Conservation (phyloP, 495 filamentous ascomycete species). For the Penicillium paradoxum region DNA sequence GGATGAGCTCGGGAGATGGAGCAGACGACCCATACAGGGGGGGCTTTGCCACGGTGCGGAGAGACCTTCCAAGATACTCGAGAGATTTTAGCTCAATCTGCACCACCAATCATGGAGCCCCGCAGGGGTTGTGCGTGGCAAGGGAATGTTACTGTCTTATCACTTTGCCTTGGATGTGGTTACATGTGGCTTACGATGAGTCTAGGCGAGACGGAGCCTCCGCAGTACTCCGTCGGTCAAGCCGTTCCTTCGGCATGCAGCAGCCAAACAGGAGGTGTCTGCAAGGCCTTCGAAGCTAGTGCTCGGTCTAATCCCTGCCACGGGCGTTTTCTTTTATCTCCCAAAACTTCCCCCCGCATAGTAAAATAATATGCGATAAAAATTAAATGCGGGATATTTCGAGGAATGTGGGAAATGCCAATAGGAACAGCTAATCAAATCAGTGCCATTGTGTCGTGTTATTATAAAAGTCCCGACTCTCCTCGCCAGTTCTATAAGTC, state of each 20-base stretch:
- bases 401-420: neutral
- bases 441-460: neutral
- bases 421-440: neutral
- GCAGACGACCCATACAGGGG: neutral
- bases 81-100: neutral
- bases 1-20: neutral
- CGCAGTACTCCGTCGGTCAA: constrained; percentile 13
- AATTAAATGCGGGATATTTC: neutral
- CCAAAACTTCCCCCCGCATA: constrained; percentile 1
- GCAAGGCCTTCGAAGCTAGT: neutral
- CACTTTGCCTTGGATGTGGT: constrained; percentile 10
- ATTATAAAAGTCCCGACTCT: neutral
- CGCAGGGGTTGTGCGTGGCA: constrained; percentile 7
- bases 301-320: neutral
- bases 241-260: constrained; percentile 2
- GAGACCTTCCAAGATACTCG: neutral
- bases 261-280: neutral
- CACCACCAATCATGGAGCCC: constrained; percentile 2
- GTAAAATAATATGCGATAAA: neutral
- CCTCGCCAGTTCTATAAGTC: neutral
- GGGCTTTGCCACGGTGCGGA: neutral
- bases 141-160: constrained; percentile 11
- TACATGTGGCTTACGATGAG: constrained; percentile 13
- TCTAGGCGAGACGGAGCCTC: constrained; percentile 10
- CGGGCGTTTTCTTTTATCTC: constrained; percentile 1